A percentile compares a stretch with the other conserved stretches of the same genome.
Conservation (phyloP, 2,329 filamentous ascomycete species). For the Xylariaceae sp. region DNA sequence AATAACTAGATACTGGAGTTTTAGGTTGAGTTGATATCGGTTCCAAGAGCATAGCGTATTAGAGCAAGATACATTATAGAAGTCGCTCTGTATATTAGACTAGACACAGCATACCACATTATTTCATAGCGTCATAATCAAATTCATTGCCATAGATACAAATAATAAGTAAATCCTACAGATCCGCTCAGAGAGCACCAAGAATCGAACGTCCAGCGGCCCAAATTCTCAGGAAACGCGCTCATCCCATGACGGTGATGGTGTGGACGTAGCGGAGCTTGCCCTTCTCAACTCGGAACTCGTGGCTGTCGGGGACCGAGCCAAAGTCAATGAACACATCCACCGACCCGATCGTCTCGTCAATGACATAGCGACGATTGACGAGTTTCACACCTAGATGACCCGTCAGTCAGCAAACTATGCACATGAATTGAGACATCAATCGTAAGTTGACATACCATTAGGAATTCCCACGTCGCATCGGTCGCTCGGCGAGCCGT, state of each 20-base stretch:
- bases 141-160: neutral
- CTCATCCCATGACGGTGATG: constrained; percentile 41
- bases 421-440: neutral
- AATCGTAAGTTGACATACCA: constrained; percentile 33
- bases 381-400: constrained; percentile 35
- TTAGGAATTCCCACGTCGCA: constrained; percentile 48
- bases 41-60: too few species aligned
- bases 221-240: neutral
- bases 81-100: neutral
- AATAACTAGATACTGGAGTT: neutral
- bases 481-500: constrained; percentile 37
- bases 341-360: constrained; percentile 41
- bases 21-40: neutral
- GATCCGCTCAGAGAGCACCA: neutral
- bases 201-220: neutral
- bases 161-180: too few species aligned
- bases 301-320: constrained; percentile 44
- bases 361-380: constrained; percentile 42
- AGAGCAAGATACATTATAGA: neutral
- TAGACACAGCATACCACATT: neutral
- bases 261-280: constrained; percentile 45
- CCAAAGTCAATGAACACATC: constrained; percentile 43
- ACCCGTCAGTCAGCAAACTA: neutral
- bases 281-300: constrained; percentile 44
- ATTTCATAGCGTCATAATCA: neutral